Percentiles rank a stretch among this genome's conserved stretches.
Evolutionary conservation across 257 asterid genomes (phyloP).

Genomic region (Solanum piurae): DNA sequence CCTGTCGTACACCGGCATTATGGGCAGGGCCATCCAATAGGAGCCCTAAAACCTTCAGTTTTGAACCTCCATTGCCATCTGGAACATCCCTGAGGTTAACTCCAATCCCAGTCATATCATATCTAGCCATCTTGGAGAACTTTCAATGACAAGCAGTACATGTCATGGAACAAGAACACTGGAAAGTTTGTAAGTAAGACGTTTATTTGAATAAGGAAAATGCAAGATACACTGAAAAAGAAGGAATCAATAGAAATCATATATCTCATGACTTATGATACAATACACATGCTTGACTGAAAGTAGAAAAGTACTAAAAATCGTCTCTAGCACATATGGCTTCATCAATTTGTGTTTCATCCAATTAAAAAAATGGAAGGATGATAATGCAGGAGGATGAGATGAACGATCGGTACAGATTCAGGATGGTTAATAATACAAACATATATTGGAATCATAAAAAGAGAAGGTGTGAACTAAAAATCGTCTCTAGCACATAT

Average conservation of each 20-base stretch:
- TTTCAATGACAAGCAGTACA: constrained; percentile 52
- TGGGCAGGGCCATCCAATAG: constrained; percentile 95
- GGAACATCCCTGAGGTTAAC: constrained; percentile 88
- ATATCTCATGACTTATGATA: background rate
- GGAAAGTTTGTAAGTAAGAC: constrained; percentile 36
- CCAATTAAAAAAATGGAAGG: background rate
- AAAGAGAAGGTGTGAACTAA: background rate
- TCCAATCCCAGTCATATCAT: constrained; percentile 95
- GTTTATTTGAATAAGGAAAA: background rate
- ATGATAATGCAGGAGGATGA: background rate
- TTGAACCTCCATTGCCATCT: constrained; percentile 56
- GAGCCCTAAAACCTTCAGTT: constrained; percentile 84
- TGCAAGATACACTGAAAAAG: background rate
- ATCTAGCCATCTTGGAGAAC: constrained; percentile 98
- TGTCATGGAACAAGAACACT: constrained; percentile 62
- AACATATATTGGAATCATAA: background rate
- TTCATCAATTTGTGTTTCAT: background rate
- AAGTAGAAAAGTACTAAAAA: background rate
- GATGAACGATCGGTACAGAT: background rate
- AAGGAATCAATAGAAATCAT: background rate
- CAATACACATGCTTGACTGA: background rate
- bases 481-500: background rate
- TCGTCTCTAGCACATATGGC: background rate
- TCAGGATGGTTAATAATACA: background rate
- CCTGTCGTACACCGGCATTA: constrained; percentile 89